Percentiles rank a stretch among this genome's conserved stretches.
Conservation (phyloP, 2,329 filamentous ascomycete species). For the Monosporascus sp. region DNA sequence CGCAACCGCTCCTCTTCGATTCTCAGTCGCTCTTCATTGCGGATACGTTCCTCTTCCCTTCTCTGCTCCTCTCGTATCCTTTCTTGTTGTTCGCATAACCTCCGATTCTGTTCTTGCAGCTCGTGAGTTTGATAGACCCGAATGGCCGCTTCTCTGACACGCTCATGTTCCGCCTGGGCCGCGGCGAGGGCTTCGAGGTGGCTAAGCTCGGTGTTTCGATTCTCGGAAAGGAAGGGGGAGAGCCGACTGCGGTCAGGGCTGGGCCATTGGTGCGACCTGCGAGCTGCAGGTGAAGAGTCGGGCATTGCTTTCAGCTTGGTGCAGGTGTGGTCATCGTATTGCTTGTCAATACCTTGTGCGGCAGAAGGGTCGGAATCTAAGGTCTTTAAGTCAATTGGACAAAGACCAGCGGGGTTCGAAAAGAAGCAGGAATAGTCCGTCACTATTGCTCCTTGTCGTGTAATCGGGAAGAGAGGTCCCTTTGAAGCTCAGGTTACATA, state of each 20-base stretch:
- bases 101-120: conserved; percentile 34
- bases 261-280: conserved; percentile 31
- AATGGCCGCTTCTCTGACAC: conserved; percentile 50
- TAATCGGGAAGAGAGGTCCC: no score
- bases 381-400: no score
- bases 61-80: conserved; percentile 40
- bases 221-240: conserved; percentile 56
- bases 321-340: no score
- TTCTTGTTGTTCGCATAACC: conserved; percentile 28
- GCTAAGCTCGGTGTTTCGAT: conserved; percentile 55
- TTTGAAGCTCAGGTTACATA: no score
- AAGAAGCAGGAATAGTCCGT: no score
- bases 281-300: conserved; percentile 35
- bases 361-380: no score
- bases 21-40: conserved; percentile 39
- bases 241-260: conserved; percentile 44
- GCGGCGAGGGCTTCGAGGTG: conserved; percentile 63
- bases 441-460: no score
- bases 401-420: no score
- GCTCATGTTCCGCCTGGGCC: conserved; percentile 61
- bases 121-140: conserved; percentile 44
- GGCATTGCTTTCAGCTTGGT: conserved; percentile 30
- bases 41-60: conserved; percentile 41
- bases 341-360: no score
- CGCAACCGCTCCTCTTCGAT: conserved; percentile 44